These are phyloP conservation scores for Lactarius vividus DNA, from an alignment of 768 basidiomycete species.

Conservation along the genomic window DNA sequence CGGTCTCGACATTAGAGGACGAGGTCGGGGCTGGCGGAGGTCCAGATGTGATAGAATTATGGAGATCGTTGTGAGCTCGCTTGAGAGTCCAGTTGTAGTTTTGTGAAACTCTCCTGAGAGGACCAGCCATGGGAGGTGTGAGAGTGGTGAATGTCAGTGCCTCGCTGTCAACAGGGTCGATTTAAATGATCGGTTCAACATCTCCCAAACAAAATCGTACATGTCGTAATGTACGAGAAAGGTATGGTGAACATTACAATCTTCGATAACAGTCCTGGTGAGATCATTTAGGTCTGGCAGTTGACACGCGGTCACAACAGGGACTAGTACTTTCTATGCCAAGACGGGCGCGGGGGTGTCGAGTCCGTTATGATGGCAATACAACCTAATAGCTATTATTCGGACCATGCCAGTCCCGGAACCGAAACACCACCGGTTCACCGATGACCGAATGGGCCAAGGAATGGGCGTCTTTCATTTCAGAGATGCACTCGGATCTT, in stretches of 20 bases:
- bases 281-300: not conserved
- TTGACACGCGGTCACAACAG: not conserved
- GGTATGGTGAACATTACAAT: not conserved
- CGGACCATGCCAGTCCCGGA: too few species aligned
- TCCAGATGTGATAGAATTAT: not conserved
- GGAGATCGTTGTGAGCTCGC: slow-evolving; percentile 22
- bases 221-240: not conserved
- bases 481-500: not conserved
- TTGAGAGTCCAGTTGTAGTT: slow-evolving; percentile 20
- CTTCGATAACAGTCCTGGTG: not conserved
- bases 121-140: slow-evolving; percentile 12
- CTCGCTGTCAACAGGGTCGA: not conserved
- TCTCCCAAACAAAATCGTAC: not conserved
- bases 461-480: not conserved
- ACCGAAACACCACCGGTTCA: too few species aligned
- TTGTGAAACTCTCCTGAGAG: slow-evolving; percentile 18
- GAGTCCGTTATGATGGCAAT: not conserved
- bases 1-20: not conserved
- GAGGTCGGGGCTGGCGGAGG: not conserved
- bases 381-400: not conserved
- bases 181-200: not conserved
- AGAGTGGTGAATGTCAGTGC: not conserved
- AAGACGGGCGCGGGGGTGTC: not conserved
- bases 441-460: not conserved
- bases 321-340: not conserved